Evolutionary conservation across 108 stramenopile genomes (phyloP), one percentile per base, ranked within the genome.

Genomic region (Mediolabrus comicus): DNA sequence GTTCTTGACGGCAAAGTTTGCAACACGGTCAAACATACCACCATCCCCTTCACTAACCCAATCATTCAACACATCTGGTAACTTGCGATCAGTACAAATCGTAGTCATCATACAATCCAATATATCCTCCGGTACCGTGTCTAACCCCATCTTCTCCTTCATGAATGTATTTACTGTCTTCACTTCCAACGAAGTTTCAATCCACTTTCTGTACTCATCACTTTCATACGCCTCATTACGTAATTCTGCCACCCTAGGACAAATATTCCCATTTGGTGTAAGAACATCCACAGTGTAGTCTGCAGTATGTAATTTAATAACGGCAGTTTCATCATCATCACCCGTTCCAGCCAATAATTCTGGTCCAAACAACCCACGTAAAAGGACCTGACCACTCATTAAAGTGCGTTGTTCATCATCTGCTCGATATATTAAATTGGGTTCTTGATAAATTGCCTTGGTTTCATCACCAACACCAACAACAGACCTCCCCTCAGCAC

Each of bases 71-170:
- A 62, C 62, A 30, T 75, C 75, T 5, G 95, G 95, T 26, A 96
- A 39, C 0, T 77, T 24, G 10, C 92, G 82, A 80, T 90, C 91
- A 9, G 87, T 94, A 62, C 95, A 92, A 24, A 92, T 84, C 0
- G 91, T 90, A 3, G 92, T 92, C 91, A 94, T 94, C 35, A 94
- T 58, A 73, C 95, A 96, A 81, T 96, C 95, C 43, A 90, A 69
- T 4, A 80, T 78, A 38, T 52, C 53, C 3, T 53, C 17, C 11
- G 71, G 67, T 0, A 77, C 55, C 41, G 32, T 38, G n/a, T 74
- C 63, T 27, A 71, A 67, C 11, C 41, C 62, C 63, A 80, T 53
- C 22, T 76, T 55, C 12, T 19, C 39, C 32, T 60, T 29, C n/a
- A 52, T 49, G 31, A 60, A 81, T 33, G 53, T 46, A 24, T 71